phyloP scores from a whole-genome alignment of 805 yeast genomes.

The Metschnikowia sp. region DNA sequence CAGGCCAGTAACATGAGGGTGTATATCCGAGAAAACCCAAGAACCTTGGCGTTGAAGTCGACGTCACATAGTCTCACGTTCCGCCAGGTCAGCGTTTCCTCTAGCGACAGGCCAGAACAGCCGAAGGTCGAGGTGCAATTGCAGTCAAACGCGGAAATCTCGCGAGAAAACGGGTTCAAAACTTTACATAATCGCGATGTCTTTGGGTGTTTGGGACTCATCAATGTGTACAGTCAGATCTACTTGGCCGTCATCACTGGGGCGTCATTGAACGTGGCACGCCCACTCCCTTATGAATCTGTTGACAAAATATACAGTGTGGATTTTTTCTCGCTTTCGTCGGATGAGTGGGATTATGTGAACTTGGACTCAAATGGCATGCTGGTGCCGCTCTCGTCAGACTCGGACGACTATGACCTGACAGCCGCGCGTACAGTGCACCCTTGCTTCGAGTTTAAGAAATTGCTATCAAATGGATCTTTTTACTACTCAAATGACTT shows the following conservation, averaged over 20 bases:
- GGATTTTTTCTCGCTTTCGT: slow-evolving; percentile 76
- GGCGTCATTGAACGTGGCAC: slow-evolving; percentile 65
- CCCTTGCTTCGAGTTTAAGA: slow-evolving; percentile 79
- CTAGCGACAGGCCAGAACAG: slow-evolving; percentile 14
- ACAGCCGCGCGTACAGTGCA: slow-evolving; percentile 40
- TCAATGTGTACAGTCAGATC: slow-evolving; percentile 61
- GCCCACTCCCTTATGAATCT: slow-evolving; percentile 74
- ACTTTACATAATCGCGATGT: slow-evolving; percentile 39
- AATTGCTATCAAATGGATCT: slow-evolving; percentile 79
- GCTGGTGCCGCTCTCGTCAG: slow-evolving; percentile 47
- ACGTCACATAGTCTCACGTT: slow-evolving; percentile 17
- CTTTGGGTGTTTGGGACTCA: slow-evolving; percentile 76
- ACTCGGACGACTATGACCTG: slow-evolving; percentile 24
- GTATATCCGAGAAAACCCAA: slow-evolving; percentile 14
- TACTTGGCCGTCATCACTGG: slow-evolving; percentile 81
- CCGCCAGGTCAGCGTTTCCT: slow-evolving; percentile 9
- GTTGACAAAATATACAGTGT: slow-evolving; percentile 80
- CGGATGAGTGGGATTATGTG: slow-evolving; percentile 74
- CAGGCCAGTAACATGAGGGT: slow-evolving; percentile 10
- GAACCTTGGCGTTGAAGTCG: slow-evolving; percentile 16
- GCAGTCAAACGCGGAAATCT: slow-evolving; percentile 33
- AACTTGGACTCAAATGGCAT: slow-evolving; percentile 67
- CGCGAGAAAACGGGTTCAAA: slow-evolving; percentile 36
- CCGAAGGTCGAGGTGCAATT: slow-evolving; percentile 47
- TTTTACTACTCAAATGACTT: slow-evolving; percentile 91